phyloP scores from a whole-genome alignment of 768 basidiomycete species.

The Calocybe cyanea region DNA sequence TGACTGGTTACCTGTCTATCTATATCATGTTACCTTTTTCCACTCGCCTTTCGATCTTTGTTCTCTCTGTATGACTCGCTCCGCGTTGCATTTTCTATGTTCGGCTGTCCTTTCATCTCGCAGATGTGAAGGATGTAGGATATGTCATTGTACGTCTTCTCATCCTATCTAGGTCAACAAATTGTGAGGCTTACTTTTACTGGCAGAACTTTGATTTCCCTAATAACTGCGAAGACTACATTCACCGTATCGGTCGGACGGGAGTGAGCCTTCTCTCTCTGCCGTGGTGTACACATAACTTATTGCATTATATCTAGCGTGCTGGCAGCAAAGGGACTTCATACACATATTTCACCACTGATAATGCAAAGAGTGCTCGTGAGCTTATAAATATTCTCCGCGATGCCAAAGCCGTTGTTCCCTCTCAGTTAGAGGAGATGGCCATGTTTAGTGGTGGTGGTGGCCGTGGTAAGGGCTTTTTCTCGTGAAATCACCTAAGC shows the following conservation, averaged over 20 bases:
- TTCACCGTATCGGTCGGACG: conserved; percentile 98
- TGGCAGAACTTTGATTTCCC: conserved; percentile 95
- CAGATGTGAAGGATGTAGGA: conserved; percentile 99
- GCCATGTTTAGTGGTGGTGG: conserved; percentile 79
- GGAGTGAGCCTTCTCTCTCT: conserved; percentile 49
- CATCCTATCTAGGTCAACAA: conserved; percentile 6
- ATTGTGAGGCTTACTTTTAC: conserved; percentile 5
- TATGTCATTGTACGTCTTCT: conserved; percentile 81
- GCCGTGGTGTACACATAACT: background rate
- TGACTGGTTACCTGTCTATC: conserved; percentile 41
- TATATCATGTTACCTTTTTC: conserved; percentile 26
- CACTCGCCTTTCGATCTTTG: conserved; percentile 19
- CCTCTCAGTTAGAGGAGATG: conserved; percentile 93
- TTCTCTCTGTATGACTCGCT: conserved; percentile 30
- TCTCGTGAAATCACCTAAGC: conserved; percentile 8
- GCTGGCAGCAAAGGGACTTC: conserved; percentile 90
- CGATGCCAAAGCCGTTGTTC: conserved; percentile 83
- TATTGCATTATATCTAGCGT: conserved; percentile 47
- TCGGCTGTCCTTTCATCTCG: conserved; percentile 27
- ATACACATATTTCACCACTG: conserved; percentile 96
- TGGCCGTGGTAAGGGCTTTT: conserved; percentile 52
- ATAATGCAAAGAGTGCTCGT: conserved; percentile 91
- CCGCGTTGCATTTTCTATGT: conserved; percentile 29
- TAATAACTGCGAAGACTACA: conserved; percentile 97
- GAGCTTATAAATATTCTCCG: conserved; percentile 84